These are phyloP conservation scores for Suhomyces bolitotheri DNA, from an alignment of 1,139 yeast genomes.

Conservation along the genomic window DNA sequence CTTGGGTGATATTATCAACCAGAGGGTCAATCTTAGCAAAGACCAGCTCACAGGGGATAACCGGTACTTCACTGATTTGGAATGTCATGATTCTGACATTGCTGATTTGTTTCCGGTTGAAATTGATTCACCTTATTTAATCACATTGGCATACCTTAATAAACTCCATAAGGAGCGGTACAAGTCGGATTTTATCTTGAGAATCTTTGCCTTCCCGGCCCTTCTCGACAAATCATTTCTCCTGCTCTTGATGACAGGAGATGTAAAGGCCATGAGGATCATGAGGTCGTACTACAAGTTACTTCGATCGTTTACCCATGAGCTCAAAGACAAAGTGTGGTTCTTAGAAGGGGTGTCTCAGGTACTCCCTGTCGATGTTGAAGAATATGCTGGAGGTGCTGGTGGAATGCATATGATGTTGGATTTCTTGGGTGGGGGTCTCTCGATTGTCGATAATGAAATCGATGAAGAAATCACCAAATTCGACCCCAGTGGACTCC, in stretches of 20 bases:
- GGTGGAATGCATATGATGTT: constrained; percentile 92
- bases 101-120: constrained; percentile 85
- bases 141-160: constrained; percentile 82
- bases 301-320: constrained; percentile 76
- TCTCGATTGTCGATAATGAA: constrained; percentile 47
- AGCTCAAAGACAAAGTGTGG: constrained; percentile 90
- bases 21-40: constrained; percentile 30
- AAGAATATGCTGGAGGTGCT: constrained; percentile 77
- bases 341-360: constrained; percentile 88
- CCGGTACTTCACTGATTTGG: constrained; percentile 56
- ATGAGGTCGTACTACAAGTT: constrained; percentile 86
- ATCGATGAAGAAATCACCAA: constrained; percentile 42
- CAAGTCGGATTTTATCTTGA: constrained; percentile 79
- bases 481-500: constrained; percentile 42
- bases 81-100: constrained; percentile 84
- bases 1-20: constrained; percentile 75
- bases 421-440: constrained; percentile 79
- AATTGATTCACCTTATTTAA: constrained; percentile 77
- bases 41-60: constrained; percentile 20
- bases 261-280: constrained; percentile 81
- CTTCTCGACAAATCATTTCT: constrained; percentile 76
- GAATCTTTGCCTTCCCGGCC: constrained; percentile 94
- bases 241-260: constrained; percentile 78
- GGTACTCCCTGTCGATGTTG: constrained; percentile 82
- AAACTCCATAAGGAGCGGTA: constrained; percentile 79